Percentiles rank a stretch among this genome's conserved stretches.
Conservation (phyloP, 2,329 filamentous ascomycete species). For the Stemphylium beticola region DNA sequence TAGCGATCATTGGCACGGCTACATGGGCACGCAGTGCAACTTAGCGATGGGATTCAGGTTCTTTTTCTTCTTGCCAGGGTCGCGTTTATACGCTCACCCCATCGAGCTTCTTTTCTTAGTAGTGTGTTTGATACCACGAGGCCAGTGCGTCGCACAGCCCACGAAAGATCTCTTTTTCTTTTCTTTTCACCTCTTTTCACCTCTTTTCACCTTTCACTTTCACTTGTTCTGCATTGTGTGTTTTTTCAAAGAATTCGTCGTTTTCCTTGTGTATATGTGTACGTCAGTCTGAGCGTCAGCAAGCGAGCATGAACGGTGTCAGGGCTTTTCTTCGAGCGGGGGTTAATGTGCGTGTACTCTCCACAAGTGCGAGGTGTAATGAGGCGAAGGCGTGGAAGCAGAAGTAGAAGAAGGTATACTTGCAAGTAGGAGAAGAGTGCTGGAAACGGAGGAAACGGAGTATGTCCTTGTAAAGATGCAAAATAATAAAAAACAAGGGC, state of each 20-base stretch:
- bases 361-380: too few relatives aligned
- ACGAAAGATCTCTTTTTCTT: constrained; percentile 1
- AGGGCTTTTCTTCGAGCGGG: too few relatives aligned
- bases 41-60: not conserved
- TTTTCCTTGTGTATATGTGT: not conserved
- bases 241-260: not conserved
- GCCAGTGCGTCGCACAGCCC: constrained; percentile 13
- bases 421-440: too few relatives aligned
- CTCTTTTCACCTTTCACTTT: not conserved
- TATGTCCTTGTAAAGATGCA: too few relatives aligned
- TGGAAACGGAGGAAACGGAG: too few relatives aligned
- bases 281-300: not conserved
- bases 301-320: too few relatives aligned
- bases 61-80: not conserved
- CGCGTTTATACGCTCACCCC: not conserved
- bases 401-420: too few relatives aligned
- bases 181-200: not conserved
- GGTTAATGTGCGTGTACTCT: too few relatives aligned
- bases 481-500: too few relatives aligned
- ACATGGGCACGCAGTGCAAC: not conserved
- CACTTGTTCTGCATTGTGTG: not conserved
- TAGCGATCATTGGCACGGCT: not conserved
- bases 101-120: not conserved
- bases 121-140: constrained; percentile 18
- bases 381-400: too few relatives aligned